Conservation (phyloP, 2,329 filamentous ascomycete species). For the Metarhizium anisopliae region DNA sequence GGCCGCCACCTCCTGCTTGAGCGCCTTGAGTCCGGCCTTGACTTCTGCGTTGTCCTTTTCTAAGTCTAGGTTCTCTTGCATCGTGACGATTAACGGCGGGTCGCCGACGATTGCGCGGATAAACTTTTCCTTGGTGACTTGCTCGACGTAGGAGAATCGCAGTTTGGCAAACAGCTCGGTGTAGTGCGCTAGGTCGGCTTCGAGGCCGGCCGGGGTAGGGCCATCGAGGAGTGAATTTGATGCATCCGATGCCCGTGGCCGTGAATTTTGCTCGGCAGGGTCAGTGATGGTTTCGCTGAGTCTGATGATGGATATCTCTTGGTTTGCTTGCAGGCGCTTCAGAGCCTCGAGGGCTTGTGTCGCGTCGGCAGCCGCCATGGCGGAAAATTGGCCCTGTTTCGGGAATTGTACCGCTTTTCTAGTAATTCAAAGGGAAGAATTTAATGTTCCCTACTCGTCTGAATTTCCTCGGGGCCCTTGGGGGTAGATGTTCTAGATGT, state of each 20-base stretch:
- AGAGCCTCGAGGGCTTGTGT: constrained; percentile 39
- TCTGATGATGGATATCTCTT: constrained; percentile 64
- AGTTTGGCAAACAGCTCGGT: constrained; percentile 93
- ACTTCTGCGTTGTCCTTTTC: constrained; percentile 58
- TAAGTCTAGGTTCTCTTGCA: constrained; percentile 71
- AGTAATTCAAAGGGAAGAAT: not conserved
- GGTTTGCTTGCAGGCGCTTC: constrained; percentile 42
- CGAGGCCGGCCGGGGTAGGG: constrained; percentile 65
- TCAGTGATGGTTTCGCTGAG: constrained; percentile 67
- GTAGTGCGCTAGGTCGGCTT: constrained; percentile 82
- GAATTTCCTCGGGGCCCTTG: not conserved
- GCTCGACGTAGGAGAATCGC: constrained; percentile 94
- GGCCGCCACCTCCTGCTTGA: constrained; percentile 69
- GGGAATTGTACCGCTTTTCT: not conserved
- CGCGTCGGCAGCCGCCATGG: constrained; percentile 24
- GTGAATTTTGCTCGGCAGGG: constrained; percentile 28
- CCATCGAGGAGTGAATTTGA: constrained; percentile 56
- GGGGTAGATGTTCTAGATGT: not conserved
- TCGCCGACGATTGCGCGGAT: constrained; percentile 87
- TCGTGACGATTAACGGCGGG: constrained; percentile 74
- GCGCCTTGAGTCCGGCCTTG: constrained; percentile 68
- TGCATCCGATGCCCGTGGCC: constrained; percentile 61
- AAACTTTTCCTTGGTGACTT: constrained; percentile 98
- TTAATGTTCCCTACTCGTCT: too few species aligned
- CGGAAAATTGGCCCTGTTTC: not conserved